Evolutionary conservation across 2,329 filamentous ascomycete genomes (phyloP), one percentile per base, ranked within the genome.

Genomic region (Fusarium coffeatum): DNA sequence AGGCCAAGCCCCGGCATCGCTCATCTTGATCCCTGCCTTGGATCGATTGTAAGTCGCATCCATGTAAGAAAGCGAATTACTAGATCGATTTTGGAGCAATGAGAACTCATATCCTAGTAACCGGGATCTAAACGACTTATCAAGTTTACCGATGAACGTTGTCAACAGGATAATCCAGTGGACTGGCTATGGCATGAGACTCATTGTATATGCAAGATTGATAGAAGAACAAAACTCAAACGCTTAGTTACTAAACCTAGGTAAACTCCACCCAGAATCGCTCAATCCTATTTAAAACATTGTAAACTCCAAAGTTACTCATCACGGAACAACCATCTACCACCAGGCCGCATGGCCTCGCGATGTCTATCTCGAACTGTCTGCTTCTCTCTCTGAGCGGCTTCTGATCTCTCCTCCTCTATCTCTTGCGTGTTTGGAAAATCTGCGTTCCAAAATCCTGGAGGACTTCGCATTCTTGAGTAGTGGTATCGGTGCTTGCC

Each of bases 341-440:
- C 94, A 8, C 88, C 89, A 4, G 88, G 87, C 32, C 90, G 88
- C 88, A 93, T 92, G 2, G 96, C 94, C 77, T 98, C 94, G 51
- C 90, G 85, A 80, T 93, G 92, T 75, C 94, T 87, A 75, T 93
- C 89, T 69, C 89, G 86, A 3, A 98, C 85, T 59, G 88, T 86
- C 51, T 88, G 83, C 69, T 85, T 86, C 76, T 92, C 90, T 64
- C 88, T 81, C 72, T 84, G 85, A n/a, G 83, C 84, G 1, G 91
- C 92, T 76, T 90, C 89, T 64, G 86, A 85, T 60, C 87, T 87
- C 73, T 95, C 89, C 55, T 84, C 82, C 71, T 88, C 83, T 28
- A 90, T 80, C 79, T 98, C 93, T 78, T 98, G 96, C 2, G 96
- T 98, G 27, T 83, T 89, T 2, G 95, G 94, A 77, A 99, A 97